These are phyloP conservation scores for Flaveria trinervia DNA, from an alignment of 129 eudicot genomes.

Conservation along the genomic window DNA sequence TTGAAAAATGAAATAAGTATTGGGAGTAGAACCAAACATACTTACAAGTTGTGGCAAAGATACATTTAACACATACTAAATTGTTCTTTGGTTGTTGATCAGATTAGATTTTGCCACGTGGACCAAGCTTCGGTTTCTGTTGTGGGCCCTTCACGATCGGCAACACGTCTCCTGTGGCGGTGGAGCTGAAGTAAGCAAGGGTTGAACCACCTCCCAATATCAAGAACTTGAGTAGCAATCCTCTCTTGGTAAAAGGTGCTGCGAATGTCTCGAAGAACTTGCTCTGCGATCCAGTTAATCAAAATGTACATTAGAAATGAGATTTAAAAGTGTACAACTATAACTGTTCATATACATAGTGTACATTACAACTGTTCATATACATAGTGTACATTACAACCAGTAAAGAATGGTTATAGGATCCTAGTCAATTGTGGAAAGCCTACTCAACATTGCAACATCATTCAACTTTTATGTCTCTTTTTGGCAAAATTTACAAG, in stretches of 20 bases:
- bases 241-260: conserved; percentile 99
- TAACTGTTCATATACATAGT: conserved; percentile 6
- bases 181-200: conserved; percentile 82
- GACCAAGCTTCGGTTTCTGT: conserved; percentile 91
- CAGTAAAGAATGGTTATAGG: conserved; percentile 21
- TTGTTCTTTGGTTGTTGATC: conserved; percentile 20
- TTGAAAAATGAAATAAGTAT: conserved; percentile 30
- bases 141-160: conserved; percentile 98
- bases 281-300: conserved; percentile 61
- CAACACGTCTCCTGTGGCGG: conserved; percentile 75
- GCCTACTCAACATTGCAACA: conserved; percentile 14
- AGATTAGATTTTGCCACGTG: conserved; percentile 91
- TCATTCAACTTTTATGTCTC: neutral
- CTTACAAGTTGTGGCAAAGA: conserved; percentile 57
- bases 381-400: conserved; percentile 25
- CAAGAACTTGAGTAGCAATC: conserved; percentile 92
- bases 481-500: neutral
- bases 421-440: conserved; percentile 12
- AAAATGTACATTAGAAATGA: conserved; percentile 12
- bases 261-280: conserved; percentile 99
- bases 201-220: conserved; percentile 92
- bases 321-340: conserved; percentile 12
- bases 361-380: conserved; percentile 27
- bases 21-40: conserved; percentile 42
- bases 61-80: conserved; percentile 42